Percentiles rank a stretch among this genome's conserved stretches.
phyloP scores from a whole-genome alignment of 306 rosid species.

The Pyrus bretschneideri region DNA sequence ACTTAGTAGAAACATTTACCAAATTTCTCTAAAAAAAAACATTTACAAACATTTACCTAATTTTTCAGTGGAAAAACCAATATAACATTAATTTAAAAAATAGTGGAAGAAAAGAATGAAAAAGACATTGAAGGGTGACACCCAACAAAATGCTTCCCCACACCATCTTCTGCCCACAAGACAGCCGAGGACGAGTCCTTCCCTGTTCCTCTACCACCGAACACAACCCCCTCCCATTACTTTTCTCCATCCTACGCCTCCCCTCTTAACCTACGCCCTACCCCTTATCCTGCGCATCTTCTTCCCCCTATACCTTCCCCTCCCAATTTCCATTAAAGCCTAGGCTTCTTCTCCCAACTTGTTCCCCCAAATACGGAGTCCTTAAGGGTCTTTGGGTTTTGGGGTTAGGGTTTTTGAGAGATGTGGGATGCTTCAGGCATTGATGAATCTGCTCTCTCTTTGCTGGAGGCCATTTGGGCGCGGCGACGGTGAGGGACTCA shows the following conservation, averaged over 20 bases:
- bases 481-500: slow-evolving; percentile 24
- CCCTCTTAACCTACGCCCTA: neutral
- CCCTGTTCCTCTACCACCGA: slow-evolving; percentile 69
- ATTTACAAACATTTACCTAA: neutral
- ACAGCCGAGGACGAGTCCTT: slow-evolving; percentile 35
- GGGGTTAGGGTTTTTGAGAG: slow-evolving; percentile 73
- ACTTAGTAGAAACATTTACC: neutral
- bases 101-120: too few species aligned
- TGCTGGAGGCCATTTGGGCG: slow-evolving; percentile 79
- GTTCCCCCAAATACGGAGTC: slow-evolving; percentile 15
- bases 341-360: slow-evolving; percentile 6
- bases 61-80: neutral
- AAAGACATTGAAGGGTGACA: slow-evolving; percentile 26
- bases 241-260: slow-evolving; percentile 9
- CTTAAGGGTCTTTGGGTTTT: slow-evolving; percentile 24
- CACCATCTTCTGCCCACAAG: slow-evolving; percentile 47
- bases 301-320: slow-evolving; percentile 2
- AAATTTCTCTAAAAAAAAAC: too few species aligned
- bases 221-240: slow-evolving; percentile 35
- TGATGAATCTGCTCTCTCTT: slow-evolving; percentile 77
- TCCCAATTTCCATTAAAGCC: slow-evolving; percentile 3
- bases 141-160: slow-evolving; percentile 42
- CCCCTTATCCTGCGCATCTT: slow-evolving; percentile 27
- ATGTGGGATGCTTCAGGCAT: slow-evolving; percentile 91
- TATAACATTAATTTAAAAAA: neutral